Evolutionary conservation across 192 early-diverging fungal species (phyloP).

Genomic region (Paraglomus brasilianum): DNA sequence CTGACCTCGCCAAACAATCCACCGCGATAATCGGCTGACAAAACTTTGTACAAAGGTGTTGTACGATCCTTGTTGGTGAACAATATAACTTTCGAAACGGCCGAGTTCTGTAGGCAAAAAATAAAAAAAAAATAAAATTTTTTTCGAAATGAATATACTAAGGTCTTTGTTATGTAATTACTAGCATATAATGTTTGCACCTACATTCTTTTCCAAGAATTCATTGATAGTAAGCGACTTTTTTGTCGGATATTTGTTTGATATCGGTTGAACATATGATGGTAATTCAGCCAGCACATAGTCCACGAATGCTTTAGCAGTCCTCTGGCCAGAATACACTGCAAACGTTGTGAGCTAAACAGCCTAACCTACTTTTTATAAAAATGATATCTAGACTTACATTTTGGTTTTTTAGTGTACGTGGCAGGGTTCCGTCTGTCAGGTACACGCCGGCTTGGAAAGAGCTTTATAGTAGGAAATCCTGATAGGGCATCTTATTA

Average conservation of each 20-base stretch:
- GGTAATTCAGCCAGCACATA: slow-evolving; percentile 64
- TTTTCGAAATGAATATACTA: slow-evolving; percentile 1
- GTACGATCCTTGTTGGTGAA: slow-evolving; percentile 76
- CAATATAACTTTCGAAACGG: slow-evolving; percentile 70
- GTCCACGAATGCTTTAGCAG: slow-evolving; percentile 74
- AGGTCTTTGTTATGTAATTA: neutral
- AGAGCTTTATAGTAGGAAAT: slow-evolving; percentile 86
- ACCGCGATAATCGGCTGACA: slow-evolving; percentile 73
- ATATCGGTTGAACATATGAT: slow-evolving; percentile 51
- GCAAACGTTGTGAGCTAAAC: slow-evolving; percentile 29
- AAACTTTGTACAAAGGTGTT: slow-evolving; percentile 82
- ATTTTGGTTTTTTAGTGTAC: slow-evolving; percentile 34
- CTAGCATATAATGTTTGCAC: too few species aligned
- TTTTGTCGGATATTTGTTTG: slow-evolving; percentile 50
- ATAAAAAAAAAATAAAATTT: neutral
- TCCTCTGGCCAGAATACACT: slow-evolving; percentile 75
- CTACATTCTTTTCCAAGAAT: slow-evolving; percentile 57
- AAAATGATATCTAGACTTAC: too few species aligned
- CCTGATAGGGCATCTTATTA: slow-evolving; percentile 48
- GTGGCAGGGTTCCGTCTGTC: slow-evolving; percentile 50
- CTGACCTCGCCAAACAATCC: slow-evolving; percentile 76
- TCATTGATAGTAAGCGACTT: slow-evolving; percentile 56
- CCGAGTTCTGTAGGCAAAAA: slow-evolving; percentile 39
- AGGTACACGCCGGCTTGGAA: slow-evolving; percentile 44
- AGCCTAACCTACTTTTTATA: too few species aligned